phyloP scores from a whole-genome alignment of 2,329 filamentous ascomycete species.

The Aspergillus luchuensis region DNA sequence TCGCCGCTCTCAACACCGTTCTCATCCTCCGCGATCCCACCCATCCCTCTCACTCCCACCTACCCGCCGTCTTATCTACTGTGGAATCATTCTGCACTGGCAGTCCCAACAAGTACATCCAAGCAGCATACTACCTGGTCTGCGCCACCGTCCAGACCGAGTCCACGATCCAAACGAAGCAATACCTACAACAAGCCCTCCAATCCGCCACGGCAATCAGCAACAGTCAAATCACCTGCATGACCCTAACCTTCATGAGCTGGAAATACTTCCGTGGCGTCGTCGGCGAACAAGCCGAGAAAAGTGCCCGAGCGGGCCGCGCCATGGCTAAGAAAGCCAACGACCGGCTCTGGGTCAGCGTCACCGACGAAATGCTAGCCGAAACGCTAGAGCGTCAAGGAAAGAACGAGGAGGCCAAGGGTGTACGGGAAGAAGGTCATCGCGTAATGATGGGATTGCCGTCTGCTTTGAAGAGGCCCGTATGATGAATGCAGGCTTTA shows the following conservation, averaged over 20 bases:
- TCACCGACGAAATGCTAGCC: constrained; percentile 75
- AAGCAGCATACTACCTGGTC: constrained; percentile 75
- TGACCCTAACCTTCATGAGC: constrained; percentile 84
- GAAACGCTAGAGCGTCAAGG: constrained; percentile 75
- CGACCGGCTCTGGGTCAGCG: constrained; percentile 75
- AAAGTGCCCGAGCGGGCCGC: constrained; percentile 70
- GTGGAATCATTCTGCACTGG: constrained; percentile 68
- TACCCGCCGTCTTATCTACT: constrained; percentile 63
- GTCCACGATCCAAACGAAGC: constrained; percentile 76
- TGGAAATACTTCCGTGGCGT: constrained; percentile 79
- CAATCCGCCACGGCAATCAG: constrained; percentile 66
- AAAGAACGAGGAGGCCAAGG: constrained; percentile 55
- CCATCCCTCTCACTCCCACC: constrained; percentile 60
- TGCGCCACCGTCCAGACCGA: constrained; percentile 66
- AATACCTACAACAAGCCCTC: constrained; percentile 73
- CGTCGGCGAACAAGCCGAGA: constrained; percentile 76
- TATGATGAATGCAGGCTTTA: not conserved
- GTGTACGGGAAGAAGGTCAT: constrained; percentile 49
- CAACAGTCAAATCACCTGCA: constrained; percentile 79
- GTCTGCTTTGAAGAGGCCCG: constrained; percentile 35
- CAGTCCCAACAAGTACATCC: constrained; percentile 73
- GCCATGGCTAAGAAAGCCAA: constrained; percentile 70
- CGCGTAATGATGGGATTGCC: constrained; percentile 43
- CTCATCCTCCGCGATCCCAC: constrained; percentile 69
- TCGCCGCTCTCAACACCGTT: constrained; percentile 66